Base-by-base conservation (phyloP, 2,329 filamentous ascomycete genomes). In the Colletotrichum viniferum region DNA sequence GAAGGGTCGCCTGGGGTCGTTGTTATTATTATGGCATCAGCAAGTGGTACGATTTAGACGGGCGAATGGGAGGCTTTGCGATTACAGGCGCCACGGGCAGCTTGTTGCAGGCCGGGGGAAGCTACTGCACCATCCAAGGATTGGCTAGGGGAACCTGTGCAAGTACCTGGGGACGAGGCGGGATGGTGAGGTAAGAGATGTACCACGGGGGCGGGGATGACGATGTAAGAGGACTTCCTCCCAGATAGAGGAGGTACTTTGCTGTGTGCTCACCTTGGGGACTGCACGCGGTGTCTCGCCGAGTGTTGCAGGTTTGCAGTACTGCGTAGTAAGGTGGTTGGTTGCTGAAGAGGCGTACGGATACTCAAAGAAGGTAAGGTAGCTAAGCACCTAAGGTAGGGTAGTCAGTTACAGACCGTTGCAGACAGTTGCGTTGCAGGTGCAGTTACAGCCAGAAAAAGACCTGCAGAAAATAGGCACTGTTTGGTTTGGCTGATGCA, bases 1-100 rank as follows among this genome's bases (percentile, higher is more conserved):
- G 43, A 64, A 36, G 64, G 71, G 73, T 76, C 65, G 65, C 61
- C 63, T 72, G 56, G 69, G 69, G 62, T 48, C n/a, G 62, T 58
- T 61, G 69, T 75, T 75, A 75, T 71, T 75, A 73, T 75, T 75
- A 73, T 75, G 73, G 73, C 58, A 75, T 69, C 73, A 68, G 61
- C 30, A 43, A 75, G 73, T 73, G 76, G 69, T 76, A 69, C 73
- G 76, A 73, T 56, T 76, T 65, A 65, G 68, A 76, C 68, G 76
- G 73, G 66, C 69, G 76, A 77, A 76, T 76, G 62, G 76, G 75
- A 77, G 43, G 56, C 64, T 55, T 74, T 74, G 74, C 71, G 65
- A 74, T 76, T 76, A 74, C 74, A 76, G 74, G 74, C 64, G 61
- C 64, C 48, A 76, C 43, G 18, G 38, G 38, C 68, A 24, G 63